Base-by-base conservation (phyloP, 257 asterid species). In the Nicotiana obtusifolia region DNA sequence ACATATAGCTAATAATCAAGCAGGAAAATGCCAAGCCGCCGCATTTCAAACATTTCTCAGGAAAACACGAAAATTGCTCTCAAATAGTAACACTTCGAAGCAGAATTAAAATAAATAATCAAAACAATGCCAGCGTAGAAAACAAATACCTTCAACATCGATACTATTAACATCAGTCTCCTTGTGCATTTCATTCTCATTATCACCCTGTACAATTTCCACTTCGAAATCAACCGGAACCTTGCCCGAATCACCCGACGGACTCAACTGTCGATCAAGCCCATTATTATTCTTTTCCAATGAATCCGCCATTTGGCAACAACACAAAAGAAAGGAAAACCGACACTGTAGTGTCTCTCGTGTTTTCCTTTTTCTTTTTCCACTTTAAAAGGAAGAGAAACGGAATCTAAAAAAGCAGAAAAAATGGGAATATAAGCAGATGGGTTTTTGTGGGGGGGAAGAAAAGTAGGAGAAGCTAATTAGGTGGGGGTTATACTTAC, bases 211-310 rank as follows among this genome's bases (percentile, higher is more conserved):
- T 14, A 76, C 13, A 41, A 41, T 81, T 61, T 75, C 88, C 26
- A 73, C 31, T 54, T 81, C 79, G 56, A 20, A 52, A 35, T 82
- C 81, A 78, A 83, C 86, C 4, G 82, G 60, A 64, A 77, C 78
- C 22, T 83, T 81, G 47, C 73, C 81, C 1, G 86, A 82, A 80
- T 83, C 56, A 57, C 61, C n/a, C 3, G 49, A 9, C 13, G 49
- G 49, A 2, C 26, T 24, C 44, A 71, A 71, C 26, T 4, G 64
- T 3, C 64, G 64, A 35, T 33, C 84, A 15, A 31, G 15, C 20
- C 67, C 47, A 64, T 64, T 54, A 65, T 77, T 26, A 57, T 77
- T 26, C 56, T 30, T 52, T 64, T 65, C 80, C 59, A n/a, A 24
- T 37, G 28, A 62, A 30, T 57, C 81, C 60, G 59, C 64, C 84